phyloP scores from a whole-genome alignment of 2,329 filamentous ascomycete genomes.

The Cladosporium sp. region DNA sequence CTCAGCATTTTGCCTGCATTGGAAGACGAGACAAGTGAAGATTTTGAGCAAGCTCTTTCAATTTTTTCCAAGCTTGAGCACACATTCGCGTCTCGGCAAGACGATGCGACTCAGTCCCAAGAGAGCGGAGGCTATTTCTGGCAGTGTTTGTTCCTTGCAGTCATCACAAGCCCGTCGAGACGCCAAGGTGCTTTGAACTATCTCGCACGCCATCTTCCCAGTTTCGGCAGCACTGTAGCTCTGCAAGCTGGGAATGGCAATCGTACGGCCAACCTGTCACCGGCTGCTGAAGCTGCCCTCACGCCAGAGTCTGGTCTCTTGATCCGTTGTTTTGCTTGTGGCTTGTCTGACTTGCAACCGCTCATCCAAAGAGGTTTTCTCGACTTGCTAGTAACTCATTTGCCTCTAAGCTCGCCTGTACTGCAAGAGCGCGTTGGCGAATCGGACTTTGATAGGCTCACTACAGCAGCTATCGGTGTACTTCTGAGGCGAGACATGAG shows the following conservation, averaged over 20 bases:
- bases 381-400: constrained; percentile 81
- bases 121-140: constrained; percentile 73
- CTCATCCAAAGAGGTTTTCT: constrained; percentile 91
- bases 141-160: constrained; percentile 93
- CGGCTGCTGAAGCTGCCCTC: constrained; percentile 60
- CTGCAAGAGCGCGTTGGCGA: constrained; percentile 67
- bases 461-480: constrained; percentile 78
- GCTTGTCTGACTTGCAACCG: constrained; percentile 77
- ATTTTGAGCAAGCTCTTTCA: constrained; percentile 81
- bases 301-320: constrained; percentile 87
- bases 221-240: constrained; percentile 44
- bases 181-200: constrained; percentile 85
- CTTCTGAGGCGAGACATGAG: constrained; percentile 93
- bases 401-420: constrained; percentile 77
- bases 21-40: constrained; percentile 94
- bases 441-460: constrained; percentile 72
- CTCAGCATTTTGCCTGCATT: constrained; percentile 83
- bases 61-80: constrained; percentile 71
- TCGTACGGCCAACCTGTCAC: constrained; percentile 35
- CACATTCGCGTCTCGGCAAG: constrained; percentile 47
- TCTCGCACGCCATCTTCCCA: constrained; percentile 70
- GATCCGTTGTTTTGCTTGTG: constrained; percentile 85
- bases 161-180: constrained; percentile 80
- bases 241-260: neutral
- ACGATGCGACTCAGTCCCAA: constrained; percentile 24